Base-by-base conservation (phyloP, 148 eudicot genomes). In the Linanthus parryae region DNA sequence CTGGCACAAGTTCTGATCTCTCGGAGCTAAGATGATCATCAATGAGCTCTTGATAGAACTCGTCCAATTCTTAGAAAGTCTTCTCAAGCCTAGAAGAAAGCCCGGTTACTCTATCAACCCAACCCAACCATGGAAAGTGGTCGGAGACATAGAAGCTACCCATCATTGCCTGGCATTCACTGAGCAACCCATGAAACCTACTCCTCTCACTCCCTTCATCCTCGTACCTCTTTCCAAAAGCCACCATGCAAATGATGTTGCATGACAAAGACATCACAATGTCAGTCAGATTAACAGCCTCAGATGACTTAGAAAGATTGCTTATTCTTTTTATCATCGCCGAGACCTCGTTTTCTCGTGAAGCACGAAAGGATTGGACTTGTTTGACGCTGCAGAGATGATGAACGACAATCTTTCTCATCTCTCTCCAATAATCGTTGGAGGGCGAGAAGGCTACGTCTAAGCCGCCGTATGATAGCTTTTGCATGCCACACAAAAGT, bases 41-140 rank as follows among this genome's bases (percentile, higher is more conserved):
- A n/a, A n/a, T n/a, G n/a, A n/a, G n/a, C n/a, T n/a, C n/a, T n/a
- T n/a, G n/a, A n/a, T n/a, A n/a, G 40, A 52, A 52, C 26, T 6
- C 9, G 9, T 52, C 30, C 6, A 52, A 14, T 19, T 17, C 56
- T 41, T 34, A 6, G 56, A 22, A 51, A 34, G 21, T 52, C 23
- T 35, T 35, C 28, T 52, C 42, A 2, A 52, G 42, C 56, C 12
- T 28, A 17, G 7, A 4, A n/a, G 2, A n/a, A 11, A 0, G 5
- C 15, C 56, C 56, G 0, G 29, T 34, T 27, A 52, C 17, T 34
- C 13, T 35, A n/a, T 52, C 56, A 22, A 52, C 29, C 56, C 43
- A 52, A 21, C 56, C 18, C 56, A 52, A 20, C 0, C 1, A 35
- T 13, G 56, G 56, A 8, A 52, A 52, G 23, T 52, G 36, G n/a